Evolutionary conservation across 2,329 filamentous ascomycete genomes (phyloP), one percentile per base, ranked within the genome.

Genomic region (Fusarium nurragi): DNA sequence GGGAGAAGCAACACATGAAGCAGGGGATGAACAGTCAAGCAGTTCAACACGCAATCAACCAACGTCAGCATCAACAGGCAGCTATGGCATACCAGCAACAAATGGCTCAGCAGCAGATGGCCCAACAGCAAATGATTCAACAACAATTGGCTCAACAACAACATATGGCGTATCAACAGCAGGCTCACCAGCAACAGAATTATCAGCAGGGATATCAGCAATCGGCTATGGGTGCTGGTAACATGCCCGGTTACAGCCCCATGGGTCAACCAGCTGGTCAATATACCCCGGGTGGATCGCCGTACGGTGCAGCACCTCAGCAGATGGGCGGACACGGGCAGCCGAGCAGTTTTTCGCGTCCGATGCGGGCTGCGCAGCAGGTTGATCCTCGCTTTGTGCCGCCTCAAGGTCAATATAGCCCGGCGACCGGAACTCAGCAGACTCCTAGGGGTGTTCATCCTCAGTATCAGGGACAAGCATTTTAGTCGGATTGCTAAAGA

Each of bases 1-100:
- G 88, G 12, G 93, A 97, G 72, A 92, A 87, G 73, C 83, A 86
- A 64, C 85, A 89, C 50, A 87, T 90, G 77, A 91, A 86, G 70
- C 84, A 90, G 55, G 89, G 89, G 0, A 78, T 89, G 59, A 87
- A 89, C 57, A 70, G 57, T 23, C 68, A 71, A 36, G 68, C 57
- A 4, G 57, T 71, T 16, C 68, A 71, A 44, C 51, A 69, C 6
- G 65, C 68, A 5, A 68, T 69, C 36, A 58, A 37, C 43, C 65
- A 69, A 43, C 60, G 65, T 7, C 65, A 68, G 22, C 67, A 70
- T 9, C 58, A 61, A 37, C 58, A 61, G 13, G 56, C 56, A 49
- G 58, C 56, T 14, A 61, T 61, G 58, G 58, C 56, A 13, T 56
- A 61, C 21, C 58, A 61, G 38, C 58, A 61, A 40, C 87, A 89